phyloP scores from a whole-genome alignment of 164 flowering plant genomes.

The Chloranthus sessilifolius region DNA sequence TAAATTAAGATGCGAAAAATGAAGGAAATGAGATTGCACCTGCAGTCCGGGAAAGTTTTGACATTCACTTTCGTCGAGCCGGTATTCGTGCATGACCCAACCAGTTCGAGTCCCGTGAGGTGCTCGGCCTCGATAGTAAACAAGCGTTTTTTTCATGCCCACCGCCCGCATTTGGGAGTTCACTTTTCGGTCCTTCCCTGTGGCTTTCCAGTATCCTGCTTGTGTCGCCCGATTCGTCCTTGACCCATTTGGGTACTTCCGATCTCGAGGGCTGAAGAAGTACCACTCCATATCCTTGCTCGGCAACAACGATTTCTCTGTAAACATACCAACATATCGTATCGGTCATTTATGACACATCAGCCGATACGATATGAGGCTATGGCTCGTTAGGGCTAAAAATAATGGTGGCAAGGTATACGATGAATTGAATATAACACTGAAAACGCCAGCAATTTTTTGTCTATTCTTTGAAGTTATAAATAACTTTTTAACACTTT shows the following conservation, averaged over 20 bases:
- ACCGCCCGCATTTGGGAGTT: slow-evolving; percentile 61
- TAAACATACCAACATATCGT: no score
- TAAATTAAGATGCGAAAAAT: neutral
- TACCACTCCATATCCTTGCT: slow-evolving; percentile 97
- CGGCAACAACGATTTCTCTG: slow-evolving; percentile 87
- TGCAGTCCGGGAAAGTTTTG: slow-evolving; percentile 54
- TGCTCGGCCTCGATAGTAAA: slow-evolving; percentile 88
- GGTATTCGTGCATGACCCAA: slow-evolving; percentile 98
- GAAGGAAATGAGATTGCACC: slow-evolving; percentile 24
- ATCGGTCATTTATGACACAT: no score
- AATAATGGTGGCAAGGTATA: no score
- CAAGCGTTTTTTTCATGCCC: slow-evolving; percentile 95
- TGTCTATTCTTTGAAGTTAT: no score
- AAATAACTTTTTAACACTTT: no score
- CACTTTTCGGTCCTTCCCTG: slow-evolving; percentile 87
- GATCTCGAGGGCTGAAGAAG: slow-evolving; percentile 89
- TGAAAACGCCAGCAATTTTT: no score
- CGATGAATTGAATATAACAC: no score
- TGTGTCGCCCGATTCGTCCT: slow-evolving; percentile 94
- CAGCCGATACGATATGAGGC: no score
- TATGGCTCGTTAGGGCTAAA: no score
- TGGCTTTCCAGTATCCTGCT: slow-evolving; percentile 97
- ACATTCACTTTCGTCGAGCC: slow-evolving; percentile 83
- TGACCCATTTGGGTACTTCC: slow-evolving; percentile 92
- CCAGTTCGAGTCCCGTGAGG: slow-evolving; percentile 82